Conservation (phyloP, 306 rosid species). For the Rosa rugosa region DNA sequence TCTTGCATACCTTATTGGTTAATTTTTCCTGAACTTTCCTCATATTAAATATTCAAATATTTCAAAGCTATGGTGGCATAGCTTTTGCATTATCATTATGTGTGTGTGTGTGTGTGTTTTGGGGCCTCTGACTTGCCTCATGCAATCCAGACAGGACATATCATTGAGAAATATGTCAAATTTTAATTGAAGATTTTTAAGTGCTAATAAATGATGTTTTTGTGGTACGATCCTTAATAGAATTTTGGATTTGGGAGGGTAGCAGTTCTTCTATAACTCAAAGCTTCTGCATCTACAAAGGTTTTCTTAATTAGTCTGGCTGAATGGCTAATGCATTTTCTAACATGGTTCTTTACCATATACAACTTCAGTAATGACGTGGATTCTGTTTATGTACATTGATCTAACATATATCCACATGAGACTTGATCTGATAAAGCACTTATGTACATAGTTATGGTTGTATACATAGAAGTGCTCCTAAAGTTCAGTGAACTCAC, state of each 20-base stretch:
- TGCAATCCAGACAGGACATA: background rate
- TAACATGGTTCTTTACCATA: background rate
- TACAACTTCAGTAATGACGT: background rate
- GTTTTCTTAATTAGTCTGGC: background rate
- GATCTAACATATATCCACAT: background rate
- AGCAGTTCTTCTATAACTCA: background rate
- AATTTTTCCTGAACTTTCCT: constrained; percentile 18
- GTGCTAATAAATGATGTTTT: background rate
- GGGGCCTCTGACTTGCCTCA: background rate
- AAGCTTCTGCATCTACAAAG: background rate
- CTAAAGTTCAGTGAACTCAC: background rate
- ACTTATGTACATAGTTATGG: background rate
- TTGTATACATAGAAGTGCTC: background rate
- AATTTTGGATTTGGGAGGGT: background rate
- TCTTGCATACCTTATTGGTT: constrained; percentile 25
- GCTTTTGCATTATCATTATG: background rate
- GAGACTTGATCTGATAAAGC: background rate
- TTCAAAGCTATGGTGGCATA: background rate
- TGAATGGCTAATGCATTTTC: background rate
- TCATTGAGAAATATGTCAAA: background rate
- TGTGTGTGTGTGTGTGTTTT: background rate
- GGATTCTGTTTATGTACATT: background rate
- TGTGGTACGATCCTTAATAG: background rate
- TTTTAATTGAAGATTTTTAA: background rate
- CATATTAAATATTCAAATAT: background rate